These are phyloP conservation scores for Cordyceps tenuipes DNA, from an alignment of 2,329 filamentous ascomycete genomes.

Conservation along the genomic window DNA sequence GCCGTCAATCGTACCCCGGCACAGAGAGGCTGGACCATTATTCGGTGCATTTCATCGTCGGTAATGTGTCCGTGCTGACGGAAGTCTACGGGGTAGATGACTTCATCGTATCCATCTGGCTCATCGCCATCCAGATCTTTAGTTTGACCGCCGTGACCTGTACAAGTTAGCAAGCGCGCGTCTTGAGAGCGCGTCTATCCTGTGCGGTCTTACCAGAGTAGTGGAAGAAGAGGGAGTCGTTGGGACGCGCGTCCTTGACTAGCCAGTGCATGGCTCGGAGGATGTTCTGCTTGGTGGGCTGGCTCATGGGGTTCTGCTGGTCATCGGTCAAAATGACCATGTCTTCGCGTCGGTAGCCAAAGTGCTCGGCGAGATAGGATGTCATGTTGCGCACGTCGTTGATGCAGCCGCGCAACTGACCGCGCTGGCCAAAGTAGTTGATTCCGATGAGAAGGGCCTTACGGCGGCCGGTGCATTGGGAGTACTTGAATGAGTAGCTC, in stretches of 20 bases:
- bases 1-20: conserved; percentile 51
- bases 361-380: conserved; percentile 76
- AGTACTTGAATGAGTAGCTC: conserved; percentile 82
- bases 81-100: conserved; percentile 79
- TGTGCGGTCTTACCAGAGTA: conserved; percentile 62
- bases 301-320: conserved; percentile 94
- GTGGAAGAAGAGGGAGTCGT: conserved; percentile 96
- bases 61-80: conserved; percentile 71
- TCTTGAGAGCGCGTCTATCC: background rate
- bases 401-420: conserved; percentile 86
- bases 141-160: conserved; percentile 73
- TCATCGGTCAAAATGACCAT: conserved; percentile 97
- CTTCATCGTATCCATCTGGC: conserved; percentile 74
- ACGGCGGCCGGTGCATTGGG: conserved; percentile 76
- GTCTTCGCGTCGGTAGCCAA: conserved; percentile 87
- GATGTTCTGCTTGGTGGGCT: conserved; percentile 93
- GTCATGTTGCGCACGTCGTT: conserved; percentile 99
- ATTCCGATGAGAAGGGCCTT: conserved; percentile 91
- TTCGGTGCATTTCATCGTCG: conserved; percentile 73
- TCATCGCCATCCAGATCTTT: conserved; percentile 73
- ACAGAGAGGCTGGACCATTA: conserved; percentile 54
- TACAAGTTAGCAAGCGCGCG: conserved; percentile 11
- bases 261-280: conserved; percentile 96
- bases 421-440: conserved; percentile 91
- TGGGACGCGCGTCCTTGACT: conserved; percentile 83